phyloP scores from a whole-genome alignment of 352 stramenopile species.

The Aphanomyces astaci region DNA sequence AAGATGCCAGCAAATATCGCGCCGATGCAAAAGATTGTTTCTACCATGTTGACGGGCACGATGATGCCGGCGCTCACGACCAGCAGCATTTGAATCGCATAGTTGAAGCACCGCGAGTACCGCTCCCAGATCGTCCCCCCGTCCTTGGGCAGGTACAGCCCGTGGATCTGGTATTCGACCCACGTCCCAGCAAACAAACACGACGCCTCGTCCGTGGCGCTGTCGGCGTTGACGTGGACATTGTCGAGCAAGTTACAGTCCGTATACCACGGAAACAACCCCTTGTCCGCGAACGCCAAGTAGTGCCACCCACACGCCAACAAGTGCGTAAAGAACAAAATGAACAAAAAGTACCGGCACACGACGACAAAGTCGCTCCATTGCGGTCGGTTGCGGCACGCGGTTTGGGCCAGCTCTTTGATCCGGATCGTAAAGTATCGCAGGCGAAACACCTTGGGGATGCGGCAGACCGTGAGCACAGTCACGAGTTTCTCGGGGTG shows the following conservation, averaged over 20 bases:
- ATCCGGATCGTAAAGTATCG: slow-evolving; percentile 18
- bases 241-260: slow-evolving; percentile 16
- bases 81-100: slow-evolving; percentile 24
- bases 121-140: slow-evolving; percentile 21
- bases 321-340: slow-evolving; percentile 22
- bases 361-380: slow-evolving; percentile 11
- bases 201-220: background rate
- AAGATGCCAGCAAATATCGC: slow-evolving; percentile 24
- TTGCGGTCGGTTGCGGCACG: background rate
- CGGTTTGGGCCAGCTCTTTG: slow-evolving; percentile 7
- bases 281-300: slow-evolving; percentile 21
- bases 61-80: slow-evolving; percentile 21
- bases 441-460: slow-evolving; percentile 17
- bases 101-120: slow-evolving; percentile 24
- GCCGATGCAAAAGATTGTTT: slow-evolving; percentile 21
- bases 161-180: slow-evolving; percentile 24
- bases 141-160: slow-evolving; percentile 10
- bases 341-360: slow-evolving; percentile 20
- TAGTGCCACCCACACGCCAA: slow-evolving; percentile 19
- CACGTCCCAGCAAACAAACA: slow-evolving; percentile 23
- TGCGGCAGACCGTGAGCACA: slow-evolving; percentile 8
- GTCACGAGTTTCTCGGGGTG: slow-evolving; percentile 9
- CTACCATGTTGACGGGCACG: slow-evolving; percentile 23
- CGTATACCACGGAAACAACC: slow-evolving; percentile 14
- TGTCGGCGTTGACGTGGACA: background rate